Evolutionary conservation across 2,329 filamentous ascomycete species (phyloP).

Genomic region (Venturia oleaginea): DNA sequence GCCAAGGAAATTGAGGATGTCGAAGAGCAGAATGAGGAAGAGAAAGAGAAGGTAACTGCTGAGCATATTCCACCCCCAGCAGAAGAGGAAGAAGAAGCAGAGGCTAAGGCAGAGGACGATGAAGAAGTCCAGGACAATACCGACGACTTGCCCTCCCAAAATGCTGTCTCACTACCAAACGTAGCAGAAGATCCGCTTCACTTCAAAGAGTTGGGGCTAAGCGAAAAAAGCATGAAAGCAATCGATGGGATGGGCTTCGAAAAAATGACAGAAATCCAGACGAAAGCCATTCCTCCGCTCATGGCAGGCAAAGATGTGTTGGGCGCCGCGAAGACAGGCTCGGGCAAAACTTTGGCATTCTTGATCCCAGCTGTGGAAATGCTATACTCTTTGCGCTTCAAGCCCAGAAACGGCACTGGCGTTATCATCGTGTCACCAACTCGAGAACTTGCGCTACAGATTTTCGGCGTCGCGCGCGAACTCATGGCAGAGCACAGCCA

Average conservation of each 20-base stretch:
- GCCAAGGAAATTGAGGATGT: slow-evolving; percentile 17
- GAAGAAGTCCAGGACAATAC: slow-evolving; percentile 25
- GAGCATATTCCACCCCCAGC: slow-evolving; percentile 30
- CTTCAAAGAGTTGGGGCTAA: slow-evolving; percentile 76
- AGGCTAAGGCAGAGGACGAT: slow-evolving; percentile 22
- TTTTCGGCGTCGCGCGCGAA: slow-evolving; percentile 89
- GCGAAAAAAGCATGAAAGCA: slow-evolving; percentile 79
- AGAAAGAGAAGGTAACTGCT: slow-evolving; percentile 25
- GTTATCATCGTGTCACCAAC: slow-evolving; percentile 91
- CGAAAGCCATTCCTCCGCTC: slow-evolving; percentile 74
- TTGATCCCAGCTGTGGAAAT: slow-evolving; percentile 91
- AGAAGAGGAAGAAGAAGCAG: slow-evolving; percentile 28
- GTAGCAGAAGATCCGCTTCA: slow-evolving; percentile 55
- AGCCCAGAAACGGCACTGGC: slow-evolving; percentile 85
- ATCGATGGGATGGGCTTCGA: slow-evolving; percentile 88
- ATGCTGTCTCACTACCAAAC: slow-evolving; percentile 48
- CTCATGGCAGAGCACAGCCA: slow-evolving; percentile 90
- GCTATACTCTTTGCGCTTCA: slow-evolving; percentile 81
- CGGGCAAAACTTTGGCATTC: slow-evolving; percentile 92
- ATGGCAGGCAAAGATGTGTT: slow-evolving; percentile 87
- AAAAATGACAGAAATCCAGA: slow-evolving; percentile 93
- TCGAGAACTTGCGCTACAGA: slow-evolving; percentile 86
- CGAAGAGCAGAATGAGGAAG: slow-evolving; percentile 18
- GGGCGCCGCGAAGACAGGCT: slow-evolving; percentile 91
- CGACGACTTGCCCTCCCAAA: slow-evolving; percentile 46